Evolutionary conservation across 208 protist genomes (phyloP).

Genomic region (Leptomonas pyrrhocoris): DNA sequence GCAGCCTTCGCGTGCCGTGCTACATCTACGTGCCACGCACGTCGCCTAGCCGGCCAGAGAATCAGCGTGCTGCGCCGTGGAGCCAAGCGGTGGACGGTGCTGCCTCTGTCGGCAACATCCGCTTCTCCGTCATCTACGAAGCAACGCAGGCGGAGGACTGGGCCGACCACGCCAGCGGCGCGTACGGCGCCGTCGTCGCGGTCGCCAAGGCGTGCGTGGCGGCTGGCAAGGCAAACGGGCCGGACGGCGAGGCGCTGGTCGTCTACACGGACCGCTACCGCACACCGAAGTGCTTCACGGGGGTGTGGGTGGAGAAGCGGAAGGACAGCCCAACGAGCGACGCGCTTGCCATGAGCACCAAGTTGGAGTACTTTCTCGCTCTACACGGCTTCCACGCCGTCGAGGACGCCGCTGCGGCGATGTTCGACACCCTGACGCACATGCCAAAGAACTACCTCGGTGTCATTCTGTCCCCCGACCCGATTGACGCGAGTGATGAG

Average conservation of each 20-base stretch:
- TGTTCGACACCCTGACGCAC: slow-evolving; percentile 51
- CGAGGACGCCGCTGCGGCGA: slow-evolving; percentile 53
- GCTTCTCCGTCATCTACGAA: slow-evolving; percentile 75
- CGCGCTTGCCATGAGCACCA: slow-evolving; percentile 29
- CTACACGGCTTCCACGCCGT: slow-evolving; percentile 75
- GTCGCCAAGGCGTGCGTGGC: slow-evolving; percentile 46
- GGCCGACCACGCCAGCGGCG: slow-evolving; percentile 25
- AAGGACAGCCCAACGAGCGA: background rate
- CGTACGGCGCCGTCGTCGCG: slow-evolving; percentile 52
- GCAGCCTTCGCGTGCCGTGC: slow-evolving; percentile 60
- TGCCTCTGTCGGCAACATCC: slow-evolving; percentile 68
- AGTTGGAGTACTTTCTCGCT: slow-evolving; percentile 53
- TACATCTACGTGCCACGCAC: slow-evolving; percentile 65
- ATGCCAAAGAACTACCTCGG: slow-evolving; percentile 67
- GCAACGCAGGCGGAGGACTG: slow-evolving; percentile 40
- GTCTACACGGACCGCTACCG: slow-evolving; percentile 63
- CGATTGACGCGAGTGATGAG: slow-evolving; percentile 42
- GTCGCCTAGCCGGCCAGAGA: slow-evolving; percentile 31
- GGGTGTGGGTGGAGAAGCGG: slow-evolving; percentile 55
- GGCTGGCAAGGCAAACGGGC: slow-evolving; percentile 43
- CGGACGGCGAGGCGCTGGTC: slow-evolving; percentile 69
- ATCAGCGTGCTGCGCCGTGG: slow-evolving; percentile 45
- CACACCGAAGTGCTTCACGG: slow-evolving; percentile 68
- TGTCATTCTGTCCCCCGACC: slow-evolving; percentile 60
- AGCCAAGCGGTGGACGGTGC: slow-evolving; percentile 59